Evolutionary conservation across 1,139 yeast genomes (phyloP).

Genomic region (Pneumocystis sp.): DNA sequence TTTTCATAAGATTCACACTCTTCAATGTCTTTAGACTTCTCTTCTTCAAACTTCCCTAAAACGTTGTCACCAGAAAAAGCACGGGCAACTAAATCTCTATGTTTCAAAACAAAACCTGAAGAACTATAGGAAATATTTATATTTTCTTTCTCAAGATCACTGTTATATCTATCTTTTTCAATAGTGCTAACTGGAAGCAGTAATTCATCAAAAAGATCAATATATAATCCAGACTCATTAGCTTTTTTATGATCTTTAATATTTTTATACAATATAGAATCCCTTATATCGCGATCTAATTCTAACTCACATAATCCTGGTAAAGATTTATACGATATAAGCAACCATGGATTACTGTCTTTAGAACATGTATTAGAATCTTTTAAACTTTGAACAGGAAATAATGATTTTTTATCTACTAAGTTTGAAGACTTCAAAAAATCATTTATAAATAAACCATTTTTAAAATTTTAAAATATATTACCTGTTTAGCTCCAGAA

Average conservation of each 20-base stretch:
- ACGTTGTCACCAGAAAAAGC: conserved; percentile 97
- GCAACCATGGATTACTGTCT: background rate
- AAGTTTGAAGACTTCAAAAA: background rate
- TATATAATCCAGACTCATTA: conserved; percentile 20
- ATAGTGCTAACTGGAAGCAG: background rate
- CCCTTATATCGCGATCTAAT: background rate
- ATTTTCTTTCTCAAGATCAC: conserved; percentile 9
- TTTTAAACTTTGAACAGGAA: background rate
- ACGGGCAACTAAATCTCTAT: conserved; percentile 65
- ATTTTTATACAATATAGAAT: background rate
- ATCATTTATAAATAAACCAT: background rate
- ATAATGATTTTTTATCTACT: background rate
- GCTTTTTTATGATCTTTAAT: conserved; percentile 29
- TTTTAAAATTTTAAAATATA: background rate
- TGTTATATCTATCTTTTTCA: conserved; percentile 18
- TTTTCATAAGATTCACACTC: conserved; percentile 82
- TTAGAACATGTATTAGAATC: background rate
- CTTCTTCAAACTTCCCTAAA: conserved; percentile 59
- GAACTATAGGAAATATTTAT: background rate
- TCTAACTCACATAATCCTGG: background rate
- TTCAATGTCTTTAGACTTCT: conserved; percentile 48
- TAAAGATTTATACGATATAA: background rate
- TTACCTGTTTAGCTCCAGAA: background rate
- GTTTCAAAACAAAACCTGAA: conserved; percentile 32
- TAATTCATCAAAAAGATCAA: conserved; percentile 4